Evolutionary conservation across 176 grass and related monocot genomes (phyloP).

Genomic region (Chrysopogon serrulatus): DNA sequence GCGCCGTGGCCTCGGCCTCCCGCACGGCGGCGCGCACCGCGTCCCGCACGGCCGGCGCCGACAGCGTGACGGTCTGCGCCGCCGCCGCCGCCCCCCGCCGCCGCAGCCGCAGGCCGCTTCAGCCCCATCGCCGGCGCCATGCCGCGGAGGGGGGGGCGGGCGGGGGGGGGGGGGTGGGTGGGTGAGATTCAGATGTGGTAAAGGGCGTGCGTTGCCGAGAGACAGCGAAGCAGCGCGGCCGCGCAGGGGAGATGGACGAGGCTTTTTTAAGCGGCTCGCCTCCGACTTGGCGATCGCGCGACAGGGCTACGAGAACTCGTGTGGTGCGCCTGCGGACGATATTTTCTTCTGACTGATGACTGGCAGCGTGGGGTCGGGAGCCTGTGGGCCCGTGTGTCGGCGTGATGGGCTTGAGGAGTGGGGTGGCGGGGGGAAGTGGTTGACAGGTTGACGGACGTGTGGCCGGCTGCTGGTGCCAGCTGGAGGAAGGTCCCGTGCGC

Average conservation of each 20-base stretch:
- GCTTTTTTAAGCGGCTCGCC: neutral
- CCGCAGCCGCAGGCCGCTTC: slow-evolving; percentile 51
- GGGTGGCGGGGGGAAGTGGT: neutral
- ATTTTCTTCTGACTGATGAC: fast-evolving
- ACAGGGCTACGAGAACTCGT: neutral
- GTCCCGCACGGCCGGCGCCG: slow-evolving; percentile 46
- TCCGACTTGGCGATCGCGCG: neutral
- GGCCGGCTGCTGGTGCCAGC: slow-evolving; percentile 29
- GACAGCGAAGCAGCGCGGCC: slow-evolving; percentile 30
- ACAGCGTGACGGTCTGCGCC: slow-evolving; percentile 46
- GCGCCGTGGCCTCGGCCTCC: slow-evolving; percentile 23
- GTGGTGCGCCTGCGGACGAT: neutral
- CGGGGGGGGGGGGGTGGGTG: neutral
- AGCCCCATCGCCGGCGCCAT: slow-evolving; percentile 77
- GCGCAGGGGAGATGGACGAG: neutral
- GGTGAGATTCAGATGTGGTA: slow-evolving; percentile 36
- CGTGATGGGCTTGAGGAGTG: fast-evolving
- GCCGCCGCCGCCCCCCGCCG: slow-evolving; percentile 47
- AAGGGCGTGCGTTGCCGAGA: slow-evolving; percentile 9
- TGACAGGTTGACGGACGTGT: neutral
- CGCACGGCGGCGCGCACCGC: slow-evolving; percentile 48
- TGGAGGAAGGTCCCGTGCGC: neutral
- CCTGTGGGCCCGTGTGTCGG: fast-evolving
- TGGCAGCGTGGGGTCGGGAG: fast-evolving
- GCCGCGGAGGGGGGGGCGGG: slow-evolving; percentile 5